Base-by-base conservation (phyloP, 1,284 basidiomycete genomes). In the Acaromyces ingoldii region DNA sequence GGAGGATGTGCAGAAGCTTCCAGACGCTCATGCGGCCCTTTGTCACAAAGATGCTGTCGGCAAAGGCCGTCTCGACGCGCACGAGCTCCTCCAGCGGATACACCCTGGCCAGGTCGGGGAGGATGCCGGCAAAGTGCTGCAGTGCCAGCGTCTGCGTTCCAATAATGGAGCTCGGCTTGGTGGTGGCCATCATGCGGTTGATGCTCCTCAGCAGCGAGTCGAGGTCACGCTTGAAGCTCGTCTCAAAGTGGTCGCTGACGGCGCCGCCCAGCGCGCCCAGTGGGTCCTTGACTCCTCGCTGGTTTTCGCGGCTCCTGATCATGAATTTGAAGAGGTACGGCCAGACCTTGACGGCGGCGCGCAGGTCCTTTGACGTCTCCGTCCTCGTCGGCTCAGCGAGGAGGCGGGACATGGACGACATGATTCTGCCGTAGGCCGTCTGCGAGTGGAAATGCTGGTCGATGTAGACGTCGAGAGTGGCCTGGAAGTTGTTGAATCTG, bases 321-420 rank as follows among this genome's bases (percentile, higher is more conserved):
- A 96, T 88, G 76, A 97, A 90, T 72, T 89, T 88, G 83, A 96
- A 90, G 62, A 97, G 84, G 70, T 93, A 91, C 66, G 91, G 87
- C 89, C 91, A 95, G 19, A 97, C 92, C 76, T 96, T 96, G 63
- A 98, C 81, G 11, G 91, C 87, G 1, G 90, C 84, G 33, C 92
- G 85, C 49, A 96, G 81, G 15, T 83, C 81, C 21, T 86, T 85
- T 0, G 87, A 89, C 2, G 82, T 84, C 28, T 91, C 89, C 9
- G 81, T 80, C 6, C 84, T 81, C 0, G 84, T 83, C 0, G 90
- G 89, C 56, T 87, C 83, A 22, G 80, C 79, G 47, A 96, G 81
- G 5, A 96, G 83, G 17, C 83, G 81, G 69, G 89, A 87, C 87
- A 96, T 88, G 4, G 89, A 88, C 1, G 60, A 53, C 29, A 72